Evolutionary conservation across 768 basidiomycete genomes (phyloP), one percentile per base, ranked within the genome.

Genomic region (Termitomyces sp.): DNA sequence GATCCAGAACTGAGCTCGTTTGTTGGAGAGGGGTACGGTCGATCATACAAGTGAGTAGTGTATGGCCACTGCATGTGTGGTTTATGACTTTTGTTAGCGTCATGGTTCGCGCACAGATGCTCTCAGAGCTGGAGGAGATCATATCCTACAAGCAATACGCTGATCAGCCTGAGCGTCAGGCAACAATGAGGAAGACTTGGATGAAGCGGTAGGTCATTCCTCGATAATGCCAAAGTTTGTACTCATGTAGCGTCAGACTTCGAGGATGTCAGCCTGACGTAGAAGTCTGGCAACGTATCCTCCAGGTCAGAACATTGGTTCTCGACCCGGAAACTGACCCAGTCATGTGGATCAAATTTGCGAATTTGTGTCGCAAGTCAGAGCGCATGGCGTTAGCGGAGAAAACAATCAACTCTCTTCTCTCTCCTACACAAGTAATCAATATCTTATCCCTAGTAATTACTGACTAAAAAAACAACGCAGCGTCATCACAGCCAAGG

Each of bases 291-390:
- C 97, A 98, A 70, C 86, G 96, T 20, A 92, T 98, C 55, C 78
- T 99, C 9, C 96, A 98, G 78, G 94, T 99, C 51, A 85, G 97
- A 55, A 93, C 95, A 0, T 80, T 98, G 54, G 95, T 99, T 22
- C 78, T 98, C 30, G 91, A 85, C 46, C 96, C 97, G 0, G 91
- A 91, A 63, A 94, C 97, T 62, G 95, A 98, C 69, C 93, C 91
- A 46, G 84, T 91, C 48, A 98, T 97, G 87, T 98, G 95, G 95
- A 97, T 99, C 73, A 95, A 97, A 73, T 98, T 99, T 68, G 93
- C 96, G 2, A 98, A 99, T 67, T 78, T 98, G 1, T 98, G 97
- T 69, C 91, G 97, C 54, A 96, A 96, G 74, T 91, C 86, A 18
- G 94, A 96, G 52, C 86, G 97, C 6, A 92, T 98, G 84, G 82